A percentile compares a stretch with the other conserved stretches of the same genome.
Conservation (phyloP, 192 early-diverging fungal genomes). For the Coemansia sp. region DNA sequence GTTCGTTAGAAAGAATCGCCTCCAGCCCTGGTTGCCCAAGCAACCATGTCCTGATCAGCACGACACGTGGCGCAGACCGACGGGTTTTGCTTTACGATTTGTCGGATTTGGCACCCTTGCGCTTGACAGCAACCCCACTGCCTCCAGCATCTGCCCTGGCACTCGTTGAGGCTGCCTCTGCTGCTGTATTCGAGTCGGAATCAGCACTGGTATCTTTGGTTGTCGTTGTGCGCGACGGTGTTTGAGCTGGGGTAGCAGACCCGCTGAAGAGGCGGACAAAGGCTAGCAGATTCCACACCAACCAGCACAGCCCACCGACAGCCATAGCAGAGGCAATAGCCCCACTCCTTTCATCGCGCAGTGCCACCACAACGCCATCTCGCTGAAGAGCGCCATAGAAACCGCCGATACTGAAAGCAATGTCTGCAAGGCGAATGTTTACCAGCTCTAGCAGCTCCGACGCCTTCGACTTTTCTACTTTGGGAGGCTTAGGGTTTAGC, state of each 20-base stretch:
- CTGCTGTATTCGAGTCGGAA: background rate
- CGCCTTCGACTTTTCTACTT: slow-evolving; percentile 11
- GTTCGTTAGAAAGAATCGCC: too few species aligned
- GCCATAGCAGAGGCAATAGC: slow-evolving; percentile 37
- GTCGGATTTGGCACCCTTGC: slow-evolving; percentile 12
- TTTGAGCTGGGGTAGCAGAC: slow-evolving; percentile 3
- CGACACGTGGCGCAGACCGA: slow-evolving; percentile 3
- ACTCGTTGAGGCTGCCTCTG: slow-evolving; percentile 8
- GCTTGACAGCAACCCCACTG: slow-evolving; percentile 15
- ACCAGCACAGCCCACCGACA: slow-evolving; percentile 28
- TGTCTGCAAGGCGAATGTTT: slow-evolving; percentile 32
- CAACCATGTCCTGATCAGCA: too few species aligned
- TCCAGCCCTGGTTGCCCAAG: too few species aligned
- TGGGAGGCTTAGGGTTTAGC: slow-evolving; percentile 25
- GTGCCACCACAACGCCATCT: slow-evolving; percentile 23
- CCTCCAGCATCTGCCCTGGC: background rate
- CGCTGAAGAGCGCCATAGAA: slow-evolving; percentile 20
- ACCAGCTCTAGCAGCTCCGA: slow-evolving; percentile 20
- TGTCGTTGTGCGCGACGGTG: slow-evolving; percentile 1
- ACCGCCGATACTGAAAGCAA: slow-evolving; percentile 18
- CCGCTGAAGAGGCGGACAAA: slow-evolving; percentile 15
- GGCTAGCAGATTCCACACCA: slow-evolving; percentile 32
- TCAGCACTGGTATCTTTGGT: background rate
- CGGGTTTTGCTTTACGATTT: background rate
- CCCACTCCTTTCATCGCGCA: slow-evolving; percentile 31